Evolutionary conservation across 176 grass and related monocot species (phyloP), one percentile per base, ranked within the genome.

Genomic region (Lolium perenne): DNA sequence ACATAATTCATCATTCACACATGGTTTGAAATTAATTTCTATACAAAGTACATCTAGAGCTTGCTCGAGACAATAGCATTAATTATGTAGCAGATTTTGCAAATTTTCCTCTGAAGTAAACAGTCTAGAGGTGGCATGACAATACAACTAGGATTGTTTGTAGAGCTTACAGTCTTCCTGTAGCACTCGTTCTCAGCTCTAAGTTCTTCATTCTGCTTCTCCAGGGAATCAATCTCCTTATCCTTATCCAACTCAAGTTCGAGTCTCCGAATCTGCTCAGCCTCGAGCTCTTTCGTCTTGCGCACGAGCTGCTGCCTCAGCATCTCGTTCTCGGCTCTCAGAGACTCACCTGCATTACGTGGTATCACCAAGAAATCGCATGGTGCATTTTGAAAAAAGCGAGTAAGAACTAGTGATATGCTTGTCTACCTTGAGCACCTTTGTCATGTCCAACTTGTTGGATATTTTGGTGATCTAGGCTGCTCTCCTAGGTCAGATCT

Each of bases 181-280:
- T 81, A 50, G 10, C 20, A 15, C 56, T 87, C 78, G 9, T 87
- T 87, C 85, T 87, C 58, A 40, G 61, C 54, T 83, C 38, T 83
- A 8, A 83, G n/a, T 12, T 64, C 61, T 29, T 26, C 23, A 64
- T 26, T 23, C 61, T 64, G 61, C 35, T 59, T 83, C 60, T 8
- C 14, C 35, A 87, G 22, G 58, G 13, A 45, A 29, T 82, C 48
- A 0, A 15, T 82, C 60, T 82, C 71, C 47, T 77, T 38, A 3
- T 2, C 41, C 70, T 76, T 87, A 81, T 29, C 7, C 59, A 87
- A 82, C 59, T 82, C 71, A 57, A 86, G 47, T 22, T 76, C 3
- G 35, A 86, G 41, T 20, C 76, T 71, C 9, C 23, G 25, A 55
- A 32, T 79, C 78, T 75, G 25, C 18, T 51, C 74, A 76, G 25